Evolutionary conservation across 441 rosid species (phyloP), one percentile per base, ranked within the genome.

Genomic region (Dalechampia spathulata): DNA sequence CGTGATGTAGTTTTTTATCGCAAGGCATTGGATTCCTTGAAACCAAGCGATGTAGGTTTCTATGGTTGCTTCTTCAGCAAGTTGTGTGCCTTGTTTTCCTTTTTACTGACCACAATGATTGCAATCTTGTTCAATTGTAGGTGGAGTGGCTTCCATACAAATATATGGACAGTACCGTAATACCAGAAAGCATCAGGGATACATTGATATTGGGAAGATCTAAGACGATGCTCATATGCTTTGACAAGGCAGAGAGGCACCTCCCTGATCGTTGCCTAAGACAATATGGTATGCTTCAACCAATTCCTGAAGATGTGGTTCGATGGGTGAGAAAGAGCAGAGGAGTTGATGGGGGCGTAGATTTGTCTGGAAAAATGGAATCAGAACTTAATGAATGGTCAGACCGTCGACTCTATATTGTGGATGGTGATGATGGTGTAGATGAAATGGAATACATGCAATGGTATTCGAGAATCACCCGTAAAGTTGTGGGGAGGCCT

Each of bases 191-290:
- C 58, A 85, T 87, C 10, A 78, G 68, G 72, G 72, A 51, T 55
- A 75, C 78, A 50, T 68, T 93, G 71, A 73, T 73, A 75, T 66
- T 93, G 66, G 96, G 97, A 69, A 87, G 96, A 76, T 87, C 99
- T 7, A 89, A 79, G 75, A 85, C 99, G 36, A 93, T 87, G 97
- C 82, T 93, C 63, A 81, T 93, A 65, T 93, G 97, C 70, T 93
- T 89, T 62, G 99, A 89, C 72, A 93, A 93, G 89, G 97, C 99
- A 17, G 99, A 93, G 79, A 87, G 99, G 64, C 99, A 93, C 72
- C 87, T 93, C 5, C 95, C 99, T 61, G 88, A 90, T 75, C 97
- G 99, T 52, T 87, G 96, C 67, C 74, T 87, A 47, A 83, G 96
- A 71, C 99, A 93, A 56, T 87, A 78, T 49, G 93, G 85, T 44